Base-by-base conservation (phyloP, 805 yeast species). In the Wickerhamiella shivajii region DNA sequence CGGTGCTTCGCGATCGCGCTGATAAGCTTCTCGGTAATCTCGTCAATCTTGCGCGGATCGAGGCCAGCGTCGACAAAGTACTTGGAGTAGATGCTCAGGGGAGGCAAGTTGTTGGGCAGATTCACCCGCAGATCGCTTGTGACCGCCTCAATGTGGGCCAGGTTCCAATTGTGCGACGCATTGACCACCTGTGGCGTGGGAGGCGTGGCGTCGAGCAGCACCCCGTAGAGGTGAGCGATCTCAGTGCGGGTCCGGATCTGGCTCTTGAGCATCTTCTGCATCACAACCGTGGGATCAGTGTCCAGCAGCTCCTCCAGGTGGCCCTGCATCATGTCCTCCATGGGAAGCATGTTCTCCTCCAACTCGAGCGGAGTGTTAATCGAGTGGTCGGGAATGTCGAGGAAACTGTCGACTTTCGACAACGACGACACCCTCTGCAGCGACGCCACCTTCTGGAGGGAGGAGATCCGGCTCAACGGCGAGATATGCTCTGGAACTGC, bases 221-320 rank as follows among this genome's bases (percentile, higher is more conserved):
- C 44, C 14, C 45, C 45, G 36, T 52, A 53, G 18, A 53, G 42
- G 14, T 37, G 39, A 11, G 55, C 36, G 25, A 53, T 47, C 18
- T 38, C 36, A 42, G 55, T 46, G n/a, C 57, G 38, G 20, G 38
- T 47, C 18, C 31, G 35, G 20, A 74, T 63, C n/a, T n/a, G n/a
- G n/a, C n/a, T n/a, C n/a, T n/a, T n/a, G n/a, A n/a, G n/a, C n/a
- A n/a, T n/a, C n/a, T n/a, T n/a, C n/a, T n/a, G n/a, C n/a, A n/a
- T n/a, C n/a, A n/a, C n/a, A n/a, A n/a, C n/a, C n/a, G n/a, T n/a
- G n/a, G n/a, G n/a, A n/a, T n/a, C n/a, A n/a, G n/a, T n/a, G n/a
- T n/a, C n/a, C n/a, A n/a, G n/a, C n/a, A n/a, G n/a, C n/a, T n/a
- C n/a, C n/a, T n/a, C n/a, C n/a, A n/a, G n/a, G n/a, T n/a, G n/a